Base-by-base conservation (phyloP, 176 grass and related monocot genomes). In the sorghum (Sorghum bicolor) region DNA sequence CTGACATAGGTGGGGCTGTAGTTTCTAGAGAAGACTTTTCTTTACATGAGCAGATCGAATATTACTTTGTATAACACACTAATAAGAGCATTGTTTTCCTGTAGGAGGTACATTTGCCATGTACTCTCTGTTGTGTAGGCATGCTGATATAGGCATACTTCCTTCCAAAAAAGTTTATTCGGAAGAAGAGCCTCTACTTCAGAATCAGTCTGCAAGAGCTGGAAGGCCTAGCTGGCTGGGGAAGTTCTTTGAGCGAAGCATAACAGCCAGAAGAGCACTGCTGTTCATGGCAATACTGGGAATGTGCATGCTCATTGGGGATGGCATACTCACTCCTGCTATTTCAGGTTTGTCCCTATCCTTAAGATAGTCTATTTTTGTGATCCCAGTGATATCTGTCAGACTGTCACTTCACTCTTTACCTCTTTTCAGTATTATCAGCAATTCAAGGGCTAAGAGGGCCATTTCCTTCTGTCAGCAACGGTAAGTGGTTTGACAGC, bases 231-330 rank as follows among this genome's bases (percentile, higher is more conserved):
- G 91, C 72, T 88, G 80, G 65, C 84, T 93, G 58, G 94, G 80
- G 75, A 91, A 86, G 70, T 91, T 90, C 78, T 77, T 97, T 30
- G 87, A 97, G 74, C 70, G 30, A 86, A 97, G 94, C 79, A 78
- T 91, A 65, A 77, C 80, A 82, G 84, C 87, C 69, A 89, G 91
- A 91, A 97, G 94, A 75, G 83, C 78, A 39, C 82, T 97, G 58
- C 80, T 97, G 43, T 93, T 97, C 63, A 70, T 97, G 55, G 82
- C 87, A 39, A 89, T 97, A 70, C 45, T 97, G n/a, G 94, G 94
- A 32, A 91, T 91, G 84, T 97, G 94, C 75, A 97, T 93, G 94
- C 87, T 97, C 41, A 97, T 93, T 60, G 91, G 91, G 82, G 94
- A 91, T 90, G 94, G 94, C 52, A 94, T 97, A 83, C 89, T 97